phyloP scores from a whole-genome alignment of 208 protist species.

The Trypanosoma theileri region DNA sequence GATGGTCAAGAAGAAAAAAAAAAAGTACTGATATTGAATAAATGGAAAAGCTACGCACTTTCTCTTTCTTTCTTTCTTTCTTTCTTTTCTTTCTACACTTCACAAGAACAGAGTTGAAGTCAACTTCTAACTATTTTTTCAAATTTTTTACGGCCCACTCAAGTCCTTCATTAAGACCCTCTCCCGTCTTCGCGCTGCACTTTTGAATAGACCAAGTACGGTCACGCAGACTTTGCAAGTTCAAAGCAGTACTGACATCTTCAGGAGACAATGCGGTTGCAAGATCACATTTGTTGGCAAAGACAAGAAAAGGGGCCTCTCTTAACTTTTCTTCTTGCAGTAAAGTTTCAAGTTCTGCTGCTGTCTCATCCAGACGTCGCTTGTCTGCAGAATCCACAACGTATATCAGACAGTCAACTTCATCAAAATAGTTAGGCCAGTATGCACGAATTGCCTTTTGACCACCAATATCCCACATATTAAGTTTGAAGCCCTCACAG shows the following conservation, averaged over 20 bases:
- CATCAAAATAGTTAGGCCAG: conserved; percentile 98
- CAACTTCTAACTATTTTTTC: conserved; percentile 50
- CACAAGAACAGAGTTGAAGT: too few relatives aligned
- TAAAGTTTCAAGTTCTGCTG: conserved; percentile 90
- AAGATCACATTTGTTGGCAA: conserved; percentile 98
- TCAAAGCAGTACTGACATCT: conserved; percentile 83
- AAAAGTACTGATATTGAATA: not conserved
- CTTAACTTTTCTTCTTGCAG: conserved; percentile 95
- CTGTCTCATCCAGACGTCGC: conserved; percentile 93
- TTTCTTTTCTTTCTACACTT: not conserved
- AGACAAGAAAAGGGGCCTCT: conserved; percentile 94
- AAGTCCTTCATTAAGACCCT: conserved; percentile 86
- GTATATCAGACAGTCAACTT: conserved; percentile 96
- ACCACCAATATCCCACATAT: conserved; percentile 98
- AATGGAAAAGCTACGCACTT: not conserved
- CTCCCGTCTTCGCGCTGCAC: conserved; percentile 90
- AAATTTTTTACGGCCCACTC: conserved; percentile 89
- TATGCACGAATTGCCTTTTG: conserved; percentile 97
- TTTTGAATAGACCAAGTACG: conserved; percentile 91
- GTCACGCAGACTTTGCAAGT: conserved; percentile 86
- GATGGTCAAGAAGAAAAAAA: conserved; percentile 6
- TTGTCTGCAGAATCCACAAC: conserved; percentile 95
- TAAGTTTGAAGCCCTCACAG: conserved; percentile 96
- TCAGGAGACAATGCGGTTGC: conserved; percentile 83
- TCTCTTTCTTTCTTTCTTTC: conserved; percentile 3